Evolutionary conservation across 441 rosid species (phyloP), one percentile per base, ranked within the genome.

Genomic region (Arabidopsis hybrid): DNA sequence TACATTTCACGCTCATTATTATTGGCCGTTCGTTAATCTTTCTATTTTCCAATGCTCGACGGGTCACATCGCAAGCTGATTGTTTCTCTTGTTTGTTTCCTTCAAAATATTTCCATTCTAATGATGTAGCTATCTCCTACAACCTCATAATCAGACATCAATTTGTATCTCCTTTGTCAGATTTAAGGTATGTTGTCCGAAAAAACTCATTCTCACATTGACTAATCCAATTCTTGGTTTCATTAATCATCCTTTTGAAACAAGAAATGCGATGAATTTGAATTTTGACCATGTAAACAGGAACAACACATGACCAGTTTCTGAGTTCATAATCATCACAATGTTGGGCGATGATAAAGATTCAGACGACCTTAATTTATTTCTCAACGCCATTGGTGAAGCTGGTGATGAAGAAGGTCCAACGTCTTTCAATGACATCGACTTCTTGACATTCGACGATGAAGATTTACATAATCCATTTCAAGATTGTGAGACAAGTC

Each of bases 301-400:
- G 18, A 56, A 56, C 39, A 21, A 13, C 60, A 7, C 34, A 51
- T 60, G 68, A 53, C 11, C 29, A 66, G 36, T 40, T 46, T n/a
- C 64, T 35, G 57, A 18, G 26, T 13, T 39, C 45, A 73, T 39
- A 36, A 35, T 36, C 51, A 7, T 53, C 10, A 36, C 61, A 63
- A 66, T 72, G 77, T 47, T 55, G 69, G 46, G 66, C 0, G 52
- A 66, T 18, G 70, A 72, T 39, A 67, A 71, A 43, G 73, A 71
- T 51, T 67, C 70, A n/a, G 81, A 78, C 1, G 81, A 67, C 14
- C 65, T 78, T 52, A 60, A 72, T 38, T 0, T 72, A 78, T 78
- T 78, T n/a, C 60, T 72, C 1, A 72, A 51, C 65, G 77, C 69
- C 81, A 72, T 72, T 61, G 73, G 74, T 21, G 81, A 72, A 10